These are phyloP conservation scores for Sporothrix humicola DNA, from an alignment of 2,329 filamentous ascomycete genomes.

Conservation along the genomic window DNA sequence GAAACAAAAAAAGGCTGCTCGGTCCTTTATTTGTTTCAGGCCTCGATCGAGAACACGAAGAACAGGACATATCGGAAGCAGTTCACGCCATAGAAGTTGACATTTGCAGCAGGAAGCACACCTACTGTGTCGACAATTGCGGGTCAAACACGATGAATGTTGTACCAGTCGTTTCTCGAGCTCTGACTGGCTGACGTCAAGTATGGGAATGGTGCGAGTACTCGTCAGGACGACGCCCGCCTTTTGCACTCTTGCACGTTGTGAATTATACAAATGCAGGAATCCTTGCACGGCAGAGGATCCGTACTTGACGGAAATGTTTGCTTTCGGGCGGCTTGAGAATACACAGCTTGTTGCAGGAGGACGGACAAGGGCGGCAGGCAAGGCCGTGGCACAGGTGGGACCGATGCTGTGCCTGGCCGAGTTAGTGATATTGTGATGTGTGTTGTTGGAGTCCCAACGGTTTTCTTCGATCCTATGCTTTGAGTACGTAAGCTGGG, in stretches of 20 bases:
- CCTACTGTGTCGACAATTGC: neutral
- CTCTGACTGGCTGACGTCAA: neutral
- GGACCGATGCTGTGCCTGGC: no score
- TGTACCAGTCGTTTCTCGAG: neutral
- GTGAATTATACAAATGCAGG: neutral
- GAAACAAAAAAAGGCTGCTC: neutral
- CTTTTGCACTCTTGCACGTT: neutral
- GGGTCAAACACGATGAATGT: neutral
- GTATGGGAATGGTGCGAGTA: neutral
- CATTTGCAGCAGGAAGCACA: slow-evolving; percentile 16
- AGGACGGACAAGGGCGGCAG: neutral
- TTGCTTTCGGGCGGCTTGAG: neutral
- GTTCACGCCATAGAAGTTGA: slow-evolving; percentile 19
- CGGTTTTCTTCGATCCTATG: neutral
- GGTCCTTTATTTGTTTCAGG: neutral
- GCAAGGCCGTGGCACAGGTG: neutral
- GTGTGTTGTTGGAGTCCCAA: no score
- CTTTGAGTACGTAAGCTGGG: neutral
- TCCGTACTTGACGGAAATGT: neutral
- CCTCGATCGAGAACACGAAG: neutral
- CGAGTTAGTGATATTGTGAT: no score
- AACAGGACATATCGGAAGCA: neutral
- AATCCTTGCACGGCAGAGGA: no score
- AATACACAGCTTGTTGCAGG: neutral
- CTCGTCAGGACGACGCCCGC: neutral